Base-by-base conservation (phyloP, 2,329 filamentous ascomycete species). In the Knufia fluminis region DNA sequence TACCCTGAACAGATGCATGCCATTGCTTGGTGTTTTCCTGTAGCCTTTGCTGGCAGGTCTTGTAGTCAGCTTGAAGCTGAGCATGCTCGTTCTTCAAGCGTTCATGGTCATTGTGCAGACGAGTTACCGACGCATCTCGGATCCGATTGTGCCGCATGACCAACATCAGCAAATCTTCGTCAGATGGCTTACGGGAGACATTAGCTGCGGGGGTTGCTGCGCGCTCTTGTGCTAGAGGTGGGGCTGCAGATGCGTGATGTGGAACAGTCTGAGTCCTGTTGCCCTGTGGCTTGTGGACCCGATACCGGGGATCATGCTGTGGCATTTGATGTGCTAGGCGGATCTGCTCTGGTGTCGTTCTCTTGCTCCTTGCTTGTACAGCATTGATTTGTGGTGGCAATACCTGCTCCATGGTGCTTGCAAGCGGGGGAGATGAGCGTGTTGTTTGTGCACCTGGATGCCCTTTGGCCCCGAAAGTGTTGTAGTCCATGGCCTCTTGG, bases 121-220 rank as follows among this genome's bases (percentile, higher is more conserved):
- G 31, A 23, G 42, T 26, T 16, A 43, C n/a, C 10, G 28, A 14
- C 10, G 23, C 45, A 12, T 54, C 43, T 32, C 54, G 46, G 6
- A 33, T 42, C 20, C 54, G 53, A 23, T 52, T 38, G n/a, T 16
- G 33, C 7, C 35, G 32, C 53, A 57, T 50, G n/a, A 57, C 47
- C 7, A 58, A 39, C 28, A 55, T 51, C 19, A 54, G 16, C 23
- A 58, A 32, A 24, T 58, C 56, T 26, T 58, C 54, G 38, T 57
- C 54, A 31, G 54, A 54, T 2, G 54, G 51, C 36, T 36, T 36
- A 10, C 23, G 33, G 2, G n/a, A 2, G 14, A 22, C 19, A 17
- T 12, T 26, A 7, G 3, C 17, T 31, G 9, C 12, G 10, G 22
- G 17, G n/a, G n/a, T 7, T 17, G 35, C 16, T 19, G 16, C 24